Conservation (phyloP, 2,329 filamentous ascomycete species). For the Sclerotinia spermophila region DNA sequence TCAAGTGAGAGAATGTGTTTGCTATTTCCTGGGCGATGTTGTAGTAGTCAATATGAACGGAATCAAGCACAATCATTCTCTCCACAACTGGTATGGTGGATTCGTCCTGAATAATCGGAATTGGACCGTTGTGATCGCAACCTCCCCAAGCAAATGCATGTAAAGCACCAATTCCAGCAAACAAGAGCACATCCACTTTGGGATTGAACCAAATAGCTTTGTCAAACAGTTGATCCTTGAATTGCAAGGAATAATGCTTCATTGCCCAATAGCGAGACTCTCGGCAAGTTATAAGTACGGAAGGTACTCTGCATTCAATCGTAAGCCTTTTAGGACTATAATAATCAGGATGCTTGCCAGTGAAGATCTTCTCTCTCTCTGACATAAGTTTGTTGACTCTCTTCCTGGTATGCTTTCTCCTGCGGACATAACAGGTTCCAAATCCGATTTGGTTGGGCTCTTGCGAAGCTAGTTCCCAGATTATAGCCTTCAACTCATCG, state of each 20-base stretch:
- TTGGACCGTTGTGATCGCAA: fast-evolving
- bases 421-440: fast-evolving
- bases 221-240: background rate
- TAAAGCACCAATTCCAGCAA: fast-evolving
- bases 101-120: background rate
- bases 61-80: background rate
- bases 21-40: fast-evolving
- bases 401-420: too few relatives aligned
- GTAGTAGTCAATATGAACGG: fast-evolving
- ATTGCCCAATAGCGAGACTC: constrained; percentile 2
- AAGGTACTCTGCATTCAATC: background rate
- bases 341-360: background rate
- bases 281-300: background rate
- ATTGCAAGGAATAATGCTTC: background rate
- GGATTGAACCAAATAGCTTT: background rate
- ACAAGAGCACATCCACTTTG: background rate
- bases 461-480: background rate
- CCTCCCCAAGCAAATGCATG: background rate
- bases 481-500: background rate
- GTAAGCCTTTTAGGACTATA: background rate
- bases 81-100: background rate
- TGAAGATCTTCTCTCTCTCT: background rate
- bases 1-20: background rate
- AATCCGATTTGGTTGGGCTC: background rate
- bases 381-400: too few relatives aligned